Evolutionary conservation across 371 early-diverging fungal genomes (phyloP), one percentile per base, ranked within the genome.

Genomic region (Lichtheimia ramosa): DNA sequence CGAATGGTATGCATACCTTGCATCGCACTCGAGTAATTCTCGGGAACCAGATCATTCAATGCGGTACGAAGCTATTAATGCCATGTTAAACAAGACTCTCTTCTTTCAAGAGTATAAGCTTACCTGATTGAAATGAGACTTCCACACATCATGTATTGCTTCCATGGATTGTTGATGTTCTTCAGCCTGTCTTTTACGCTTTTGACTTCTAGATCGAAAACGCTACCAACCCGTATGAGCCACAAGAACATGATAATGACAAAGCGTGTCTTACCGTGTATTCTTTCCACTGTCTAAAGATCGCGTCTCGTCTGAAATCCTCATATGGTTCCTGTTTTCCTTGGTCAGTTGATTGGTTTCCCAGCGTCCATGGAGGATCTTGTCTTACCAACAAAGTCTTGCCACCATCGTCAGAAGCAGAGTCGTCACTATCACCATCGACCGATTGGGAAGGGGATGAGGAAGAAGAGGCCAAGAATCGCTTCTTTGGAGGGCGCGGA

Each of bases 221-320:
- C 65, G 65, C 65, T 64, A 40, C 12, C 24, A 12, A 14, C 12
- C 15, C 3, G 20, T 24, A 21, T n/a, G 10, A 21, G n/a, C 1
- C 16, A 7, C 3, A 53, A 25, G 5, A 43, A 27, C 43, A 34
- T 23, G 21, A 16, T 0, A 24, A 23, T n/a, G n/a, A 41, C 25
- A 25, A n/a, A 25, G 25, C 25, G 13, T 40, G 16, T 18, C 57
- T 65, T 63, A 63, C 68, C 68, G 51, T 58, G 40, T 68, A 68
- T 49, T 68, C 68, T 54, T 60, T 63, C 68, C 63, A 63, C 53
- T 68, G 68, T 53, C 68, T 50, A 15, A 58, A 42, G 25, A 63
- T 63, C 41, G 68, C 68, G 48, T 68, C 68, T 49, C 54, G 49
- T 13, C 68, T 56, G 39, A 58, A 63, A 15, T 41, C 51, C 27